A percentile compares a stretch with the other conserved stretches of the same genome.
Conservation (phyloP, 129 eudicot genomes). For the Saussurea involucrata region DNA sequence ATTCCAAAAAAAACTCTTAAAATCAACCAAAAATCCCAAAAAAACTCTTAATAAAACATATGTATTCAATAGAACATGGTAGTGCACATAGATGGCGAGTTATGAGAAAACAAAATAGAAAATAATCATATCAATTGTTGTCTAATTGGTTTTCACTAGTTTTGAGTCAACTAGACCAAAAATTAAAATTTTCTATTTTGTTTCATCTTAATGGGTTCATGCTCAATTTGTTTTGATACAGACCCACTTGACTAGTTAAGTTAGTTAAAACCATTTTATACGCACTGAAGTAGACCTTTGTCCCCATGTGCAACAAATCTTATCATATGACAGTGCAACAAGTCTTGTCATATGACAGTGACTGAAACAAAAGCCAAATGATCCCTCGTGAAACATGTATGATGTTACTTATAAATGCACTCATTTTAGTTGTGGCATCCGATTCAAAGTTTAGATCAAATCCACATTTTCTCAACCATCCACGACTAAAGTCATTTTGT, state of each 20-base stretch:
- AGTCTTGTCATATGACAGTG: neutral
- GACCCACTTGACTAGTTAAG: neutral
- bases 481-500: neutral
- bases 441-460: neutral
- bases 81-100: neutral
- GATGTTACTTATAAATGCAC: neutral
- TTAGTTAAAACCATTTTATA: neutral
- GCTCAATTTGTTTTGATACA: neutral
- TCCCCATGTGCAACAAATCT: neutral
- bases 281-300: neutral
- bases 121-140: neutral
- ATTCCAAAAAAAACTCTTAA: neutral
- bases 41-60: neutral
- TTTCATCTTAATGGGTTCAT: neutral
- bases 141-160: neutral
- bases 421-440: neutral
- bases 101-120: neutral
- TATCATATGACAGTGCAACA: neutral
- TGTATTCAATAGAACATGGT: neutral
- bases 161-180: neutral
- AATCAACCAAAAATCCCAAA: too few relatives aligned
- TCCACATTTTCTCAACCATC: neutral
- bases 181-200: neutral
- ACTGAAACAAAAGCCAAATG: neutral
- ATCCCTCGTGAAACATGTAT: neutral